phyloP scores from a whole-genome alignment of 805 yeast genomes.

The Brettanomyces custersianus region DNA sequence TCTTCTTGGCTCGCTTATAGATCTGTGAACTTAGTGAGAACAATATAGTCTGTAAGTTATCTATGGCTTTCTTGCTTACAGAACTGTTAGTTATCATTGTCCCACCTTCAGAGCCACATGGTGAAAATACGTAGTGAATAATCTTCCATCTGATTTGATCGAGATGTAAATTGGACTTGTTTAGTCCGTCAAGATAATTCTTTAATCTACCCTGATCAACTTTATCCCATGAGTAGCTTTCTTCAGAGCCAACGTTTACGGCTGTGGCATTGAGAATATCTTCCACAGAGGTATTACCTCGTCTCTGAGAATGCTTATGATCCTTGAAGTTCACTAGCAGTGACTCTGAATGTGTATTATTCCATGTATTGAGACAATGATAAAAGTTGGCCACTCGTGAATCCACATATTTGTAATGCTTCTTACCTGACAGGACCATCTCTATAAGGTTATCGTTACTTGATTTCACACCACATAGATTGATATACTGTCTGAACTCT shows the following conservation, averaged over 20 bases:
- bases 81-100: constrained; percentile 18
- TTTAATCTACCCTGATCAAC: constrained; percentile 13
- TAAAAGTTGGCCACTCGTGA: constrained; percentile 5
- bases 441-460: constrained; percentile 33
- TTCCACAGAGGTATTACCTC: constrained; percentile 14
- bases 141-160: constrained; percentile 20
- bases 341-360: constrained; percentile 13
- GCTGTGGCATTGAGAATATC: constrained; percentile 22
- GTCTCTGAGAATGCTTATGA: constrained; percentile 7
- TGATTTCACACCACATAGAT: constrained; percentile 28
- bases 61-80: constrained; percentile 11
- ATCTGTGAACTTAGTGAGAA: constrained; percentile 21
- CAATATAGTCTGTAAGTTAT: constrained; percentile 13
- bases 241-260: constrained; percentile 6
- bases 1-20: constrained; percentile 11
- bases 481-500: constrained; percentile 12
- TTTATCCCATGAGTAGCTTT: constrained; percentile 9
- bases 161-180: constrained; percentile 15
- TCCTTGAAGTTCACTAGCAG: constrained; percentile 13
- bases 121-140: constrained; percentile 16
- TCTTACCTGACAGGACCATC: constrained; percentile 30
- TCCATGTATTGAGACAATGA: constrained; percentile 14
- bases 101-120: constrained; percentile 10
- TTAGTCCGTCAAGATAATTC: constrained; percentile 11
- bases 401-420: constrained; percentile 1